phyloP scores from a whole-genome alignment of 192 early-diverging fungal genomes.

The Gamsiella multidivaricata region DNA sequence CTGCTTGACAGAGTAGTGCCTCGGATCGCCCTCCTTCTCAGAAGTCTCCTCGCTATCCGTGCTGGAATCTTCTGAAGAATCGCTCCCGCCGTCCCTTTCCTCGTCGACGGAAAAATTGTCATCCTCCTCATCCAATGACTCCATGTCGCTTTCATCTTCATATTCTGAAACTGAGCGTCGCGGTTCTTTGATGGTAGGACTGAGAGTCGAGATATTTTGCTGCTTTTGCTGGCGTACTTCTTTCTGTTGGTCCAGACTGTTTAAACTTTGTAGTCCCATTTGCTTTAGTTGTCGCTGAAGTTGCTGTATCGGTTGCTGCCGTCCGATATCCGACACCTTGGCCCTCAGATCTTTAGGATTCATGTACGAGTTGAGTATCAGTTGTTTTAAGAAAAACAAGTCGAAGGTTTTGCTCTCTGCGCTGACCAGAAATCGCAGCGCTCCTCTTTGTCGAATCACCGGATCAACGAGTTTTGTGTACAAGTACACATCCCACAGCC shows the following conservation, averaged over 20 bases:
- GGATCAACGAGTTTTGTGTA: constrained; percentile 38
- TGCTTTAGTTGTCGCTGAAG: too few species aligned
- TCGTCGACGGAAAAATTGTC: constrained; percentile 3
- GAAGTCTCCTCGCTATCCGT: background rate
- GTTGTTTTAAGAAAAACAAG: constrained; percentile 31
- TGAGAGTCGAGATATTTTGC: background rate
- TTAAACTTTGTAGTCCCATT: too few species aligned
- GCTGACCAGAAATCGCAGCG: constrained; percentile 25
- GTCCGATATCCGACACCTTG: too few species aligned
- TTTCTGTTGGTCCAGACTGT: background rate
- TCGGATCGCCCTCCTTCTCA: constrained; percentile 5
- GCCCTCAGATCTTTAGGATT: background rate
- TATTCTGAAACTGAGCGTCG: too few species aligned
- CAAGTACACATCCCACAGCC: constrained; percentile 35
- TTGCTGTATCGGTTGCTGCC: too few species aligned
- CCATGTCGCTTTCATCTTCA: constrained; percentile 16
- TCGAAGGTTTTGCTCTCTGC: constrained; percentile 44
- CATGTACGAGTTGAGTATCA: constrained; percentile 38
- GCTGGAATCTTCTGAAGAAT: background rate
- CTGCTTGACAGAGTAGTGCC: constrained; percentile 26
- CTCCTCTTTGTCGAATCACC: constrained; percentile 6
- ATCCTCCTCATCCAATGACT: background rate
- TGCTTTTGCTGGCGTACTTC: background rate
- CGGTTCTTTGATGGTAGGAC: background rate
- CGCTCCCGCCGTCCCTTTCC: background rate